Evolutionary conservation across 257 asterid species (phyloP).

Genomic region (Lithospermum erythrorhizon): DNA sequence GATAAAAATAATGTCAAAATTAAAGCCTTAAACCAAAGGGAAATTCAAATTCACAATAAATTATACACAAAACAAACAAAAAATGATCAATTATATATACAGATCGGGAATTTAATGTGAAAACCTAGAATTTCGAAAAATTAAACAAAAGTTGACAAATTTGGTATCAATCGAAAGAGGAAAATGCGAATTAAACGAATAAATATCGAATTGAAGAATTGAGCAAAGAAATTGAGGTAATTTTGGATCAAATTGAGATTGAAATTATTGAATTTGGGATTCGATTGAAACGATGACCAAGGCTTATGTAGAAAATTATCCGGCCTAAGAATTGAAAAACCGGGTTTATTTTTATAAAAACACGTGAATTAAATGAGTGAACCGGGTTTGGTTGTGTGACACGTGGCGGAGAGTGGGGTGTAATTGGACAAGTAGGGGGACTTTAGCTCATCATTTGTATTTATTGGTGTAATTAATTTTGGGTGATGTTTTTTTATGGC

Average conservation of each 20-base stretch:
- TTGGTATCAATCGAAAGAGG: conserved; percentile 29
- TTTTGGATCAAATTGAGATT: conserved; percentile 16
- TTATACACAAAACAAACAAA: background rate
- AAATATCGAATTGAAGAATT: conserved; percentile 19
- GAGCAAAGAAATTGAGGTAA: conserved; percentile 4
- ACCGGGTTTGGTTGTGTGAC: background rate
- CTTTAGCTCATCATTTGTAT: no score
- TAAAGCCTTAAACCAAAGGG: conserved; percentile 17
- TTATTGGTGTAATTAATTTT: no score
- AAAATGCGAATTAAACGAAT: conserved; percentile 21
- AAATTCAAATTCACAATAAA: conserved; percentile 5
- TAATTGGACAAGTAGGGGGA: no score
- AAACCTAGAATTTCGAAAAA: conserved; percentile 34
- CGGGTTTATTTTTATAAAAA: background rate
- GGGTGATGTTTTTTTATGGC: no score
- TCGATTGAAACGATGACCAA: conserved; percentile 8
- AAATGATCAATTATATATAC: conserved; percentile 15
- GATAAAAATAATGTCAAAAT: conserved; percentile 11
- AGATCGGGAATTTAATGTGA: conserved; percentile 29
- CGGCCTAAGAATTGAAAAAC: background rate
- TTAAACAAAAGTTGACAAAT: conserved; percentile 2
- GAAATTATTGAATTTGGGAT: conserved; percentile 21
- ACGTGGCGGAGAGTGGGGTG: no score
- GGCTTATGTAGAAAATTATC: background rate
- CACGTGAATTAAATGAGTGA: background rate